Base-by-base conservation (phyloP, 2,329 filamentous ascomycete species). In the Teratosphaeria nubilosa region DNA sequence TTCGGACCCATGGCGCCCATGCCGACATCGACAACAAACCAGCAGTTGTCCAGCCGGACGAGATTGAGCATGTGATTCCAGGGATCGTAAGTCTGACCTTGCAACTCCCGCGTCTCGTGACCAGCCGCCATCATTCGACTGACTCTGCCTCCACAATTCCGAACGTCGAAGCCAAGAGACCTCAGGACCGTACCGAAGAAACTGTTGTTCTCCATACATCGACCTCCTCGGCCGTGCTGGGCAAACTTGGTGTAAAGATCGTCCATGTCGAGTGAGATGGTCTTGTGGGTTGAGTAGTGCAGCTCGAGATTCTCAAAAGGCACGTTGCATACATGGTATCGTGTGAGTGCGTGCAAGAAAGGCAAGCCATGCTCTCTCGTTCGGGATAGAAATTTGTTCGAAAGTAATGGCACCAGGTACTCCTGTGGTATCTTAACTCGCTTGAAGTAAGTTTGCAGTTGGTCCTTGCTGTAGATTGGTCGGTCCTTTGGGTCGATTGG, bases 201-300 rank as follows among this genome's bases (percentile, higher is more conserved):
- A 3, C 71, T 69, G 52, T 82, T 83, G 62, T 78, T 82, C 68
- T 85, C 82, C 80, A 85, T 83, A 66, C 82, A 85, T 20, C 62
- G 83, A 1, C 82, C 82, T 27, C 82, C 82, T 32, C 80, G 69
- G 5, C 75, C 74, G 53, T 58, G 58, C 14, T 53, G 25, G n/a
- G 10, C 76, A 34, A 85, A 74, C 65, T 84, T 84, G 50, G 76
- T 71, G 66, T 76, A 84, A 6, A 85, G 67, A 3, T 71, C 69
- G 24, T 78, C 69, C 0, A 78, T 74, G 54, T 83, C 74, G 45
- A 83, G 69, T 1, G 76, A 76, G 27, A 84, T 74, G 11, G 67
- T 70, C 45, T 75, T 77, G 60, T 77, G 72, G 14, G 72, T 69
- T 1, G 78, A 79, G 64, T 81, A 81, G 65, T 85, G 82, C 50